Evolutionary conservation across 148 eudicot genomes (phyloP).

Genomic region (Amaranthus palmeri): DNA sequence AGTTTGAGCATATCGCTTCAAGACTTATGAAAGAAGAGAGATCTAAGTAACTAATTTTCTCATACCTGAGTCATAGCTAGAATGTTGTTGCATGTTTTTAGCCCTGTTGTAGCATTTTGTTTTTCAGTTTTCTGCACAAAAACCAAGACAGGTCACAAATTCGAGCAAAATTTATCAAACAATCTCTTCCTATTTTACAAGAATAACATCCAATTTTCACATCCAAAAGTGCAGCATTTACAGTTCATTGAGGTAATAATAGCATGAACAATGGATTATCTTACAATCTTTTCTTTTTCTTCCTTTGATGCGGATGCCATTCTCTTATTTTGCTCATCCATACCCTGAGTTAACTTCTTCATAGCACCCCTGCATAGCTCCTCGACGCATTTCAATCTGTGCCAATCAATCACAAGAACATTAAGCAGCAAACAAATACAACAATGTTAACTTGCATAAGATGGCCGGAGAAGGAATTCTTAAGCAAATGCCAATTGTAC

Average conservation of each 20-base stretch:
- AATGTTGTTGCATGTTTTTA: conserved; percentile 89
- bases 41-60: background rate
- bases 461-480: background rate
- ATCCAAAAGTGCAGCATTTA: background rate
- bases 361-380: conserved; percentile 71
- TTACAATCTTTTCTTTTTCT: conserved; percentile 69
- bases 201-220: background rate
- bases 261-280: conserved; percentile 15
- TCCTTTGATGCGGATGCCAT: conserved; percentile 82
- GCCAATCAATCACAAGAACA: conserved; percentile 10
- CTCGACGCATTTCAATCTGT: conserved; percentile 78
- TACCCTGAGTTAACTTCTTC: conserved; percentile 81
- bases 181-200: background rate
- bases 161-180: background rate
- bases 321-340: conserved; percentile 74
- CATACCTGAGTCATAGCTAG: conserved; percentile 85
- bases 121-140: conserved; percentile 65
- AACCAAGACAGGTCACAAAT: background rate
- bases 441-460: background rate
- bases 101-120: conserved; percentile 70
- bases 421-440: background rate
- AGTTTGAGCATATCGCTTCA: conserved; percentile 5
- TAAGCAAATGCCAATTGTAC: background rate
- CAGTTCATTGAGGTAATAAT: background rate
- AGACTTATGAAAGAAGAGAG: background rate